These are phyloP conservation scores for Scutellaria baicalensis DNA, from an alignment of 257 asterid genomes.

Conservation along the genomic window DNA sequence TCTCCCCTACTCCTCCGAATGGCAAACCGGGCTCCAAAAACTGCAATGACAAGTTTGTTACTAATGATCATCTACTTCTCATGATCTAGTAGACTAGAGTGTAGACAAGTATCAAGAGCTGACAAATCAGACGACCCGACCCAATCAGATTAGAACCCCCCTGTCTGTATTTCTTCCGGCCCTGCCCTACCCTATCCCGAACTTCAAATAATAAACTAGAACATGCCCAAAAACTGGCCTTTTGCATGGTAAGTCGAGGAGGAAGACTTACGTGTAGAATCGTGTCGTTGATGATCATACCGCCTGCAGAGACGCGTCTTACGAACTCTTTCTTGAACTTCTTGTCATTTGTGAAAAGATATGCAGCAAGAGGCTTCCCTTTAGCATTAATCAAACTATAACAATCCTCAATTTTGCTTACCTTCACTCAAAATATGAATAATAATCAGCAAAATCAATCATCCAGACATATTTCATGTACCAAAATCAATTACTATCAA, in stretches of 20 bases:
- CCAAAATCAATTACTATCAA: background rate
- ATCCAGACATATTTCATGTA: background rate
- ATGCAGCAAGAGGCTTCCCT: conserved; percentile 92
- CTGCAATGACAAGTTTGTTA: conserved; percentile 27
- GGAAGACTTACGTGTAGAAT: conserved; percentile 47
- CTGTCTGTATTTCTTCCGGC: too few species aligned
- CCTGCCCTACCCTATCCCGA: too few species aligned
- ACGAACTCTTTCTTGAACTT: conserved; percentile 54
- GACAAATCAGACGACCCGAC: too few species aligned
- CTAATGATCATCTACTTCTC: too few species aligned
- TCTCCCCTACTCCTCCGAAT: conserved; percentile 92
- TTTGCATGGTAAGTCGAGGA: background rate
- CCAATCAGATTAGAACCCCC: too few species aligned
- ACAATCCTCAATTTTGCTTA: conserved; percentile 52
- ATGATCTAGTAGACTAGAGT: too few species aligned
- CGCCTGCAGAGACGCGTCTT: conserved; percentile 63
- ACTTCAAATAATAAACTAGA: too few species aligned
- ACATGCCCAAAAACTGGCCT: too few species aligned
- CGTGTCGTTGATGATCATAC: conserved; percentile 60
- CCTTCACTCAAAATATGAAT: conserved; percentile 23
- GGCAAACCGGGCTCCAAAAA: conserved; percentile 47
- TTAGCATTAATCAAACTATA: conserved; percentile 42
- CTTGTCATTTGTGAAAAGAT: conserved; percentile 63
- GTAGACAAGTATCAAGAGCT: too few species aligned
- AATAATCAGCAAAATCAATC: conserved; percentile 2